These are phyloP conservation scores for Phytophthora sojae DNA, from an alignment of 352 stramenopile species.

Conservation along the genomic window DNA sequence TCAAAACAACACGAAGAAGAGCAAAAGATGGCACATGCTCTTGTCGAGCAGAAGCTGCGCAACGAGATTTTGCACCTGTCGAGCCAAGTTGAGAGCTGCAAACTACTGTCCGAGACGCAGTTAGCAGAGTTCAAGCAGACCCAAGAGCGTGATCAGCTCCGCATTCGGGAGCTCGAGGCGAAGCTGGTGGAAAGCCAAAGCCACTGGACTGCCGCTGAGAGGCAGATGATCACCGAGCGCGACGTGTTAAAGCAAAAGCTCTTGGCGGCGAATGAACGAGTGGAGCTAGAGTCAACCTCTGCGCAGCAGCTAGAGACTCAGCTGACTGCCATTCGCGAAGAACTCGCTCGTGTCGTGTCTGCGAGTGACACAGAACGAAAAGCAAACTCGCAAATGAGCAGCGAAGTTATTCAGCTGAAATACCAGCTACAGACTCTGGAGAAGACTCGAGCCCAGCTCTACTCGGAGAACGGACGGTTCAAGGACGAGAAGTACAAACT, in stretches of 20 bases:
- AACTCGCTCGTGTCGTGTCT: conserved; percentile 52
- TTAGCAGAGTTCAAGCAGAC: conserved; percentile 39
- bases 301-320: conserved; percentile 56
- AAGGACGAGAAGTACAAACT: conserved; percentile 45
- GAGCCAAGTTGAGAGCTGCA: conserved; percentile 62
- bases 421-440: conserved; percentile 56
- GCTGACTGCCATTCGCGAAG: conserved; percentile 52
- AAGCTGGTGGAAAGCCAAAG: conserved; percentile 41
- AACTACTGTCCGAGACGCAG: conserved; percentile 45
- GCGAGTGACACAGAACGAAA: conserved; percentile 46
- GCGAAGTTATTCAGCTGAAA: conserved; percentile 67
- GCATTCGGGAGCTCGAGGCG: conserved; percentile 55
- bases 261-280: conserved; percentile 40
- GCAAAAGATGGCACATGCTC: conserved; percentile 33
- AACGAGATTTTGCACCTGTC: conserved; percentile 73
- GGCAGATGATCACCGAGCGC: conserved; percentile 46
- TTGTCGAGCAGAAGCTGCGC: conserved; percentile 72
- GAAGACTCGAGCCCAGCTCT: conserved; percentile 49
- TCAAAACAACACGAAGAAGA: conserved; percentile 48
- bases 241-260: conserved; percentile 69
- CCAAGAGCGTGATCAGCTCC: conserved; percentile 35
- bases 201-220: conserved; percentile 47
- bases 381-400: conserved; percentile 42
- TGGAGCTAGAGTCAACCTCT: conserved; percentile 47
- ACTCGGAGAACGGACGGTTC: conserved; percentile 49